Conservation (phyloP, 2,329 filamentous ascomycete genomes). For the Penicillium sp. region DNA sequence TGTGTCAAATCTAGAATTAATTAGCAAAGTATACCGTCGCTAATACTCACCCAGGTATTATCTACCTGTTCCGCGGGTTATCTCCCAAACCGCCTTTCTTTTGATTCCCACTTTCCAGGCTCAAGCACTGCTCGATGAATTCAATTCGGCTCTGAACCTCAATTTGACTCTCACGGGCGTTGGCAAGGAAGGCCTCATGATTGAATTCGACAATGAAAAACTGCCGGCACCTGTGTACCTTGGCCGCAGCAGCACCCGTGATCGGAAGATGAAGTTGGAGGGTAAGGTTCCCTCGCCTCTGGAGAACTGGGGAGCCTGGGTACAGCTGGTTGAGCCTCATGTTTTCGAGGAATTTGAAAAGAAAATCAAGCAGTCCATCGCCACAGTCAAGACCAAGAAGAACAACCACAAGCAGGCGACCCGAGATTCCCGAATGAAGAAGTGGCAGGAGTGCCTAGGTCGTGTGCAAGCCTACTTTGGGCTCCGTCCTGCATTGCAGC, state of each 20-base stretch:
- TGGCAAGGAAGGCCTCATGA: conserved; percentile 56
- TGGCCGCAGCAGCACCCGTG: conserved; percentile 54
- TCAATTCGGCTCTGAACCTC: conserved; percentile 58
- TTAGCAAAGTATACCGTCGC: not conserved
- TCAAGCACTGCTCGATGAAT: conserved; percentile 60
- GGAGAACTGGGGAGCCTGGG: not conserved
- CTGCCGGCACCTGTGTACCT: conserved; percentile 68
- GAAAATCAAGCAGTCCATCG: conserved; percentile 55
- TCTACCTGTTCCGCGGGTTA: conserved; percentile 54
- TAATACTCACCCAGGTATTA: conserved; percentile 59
- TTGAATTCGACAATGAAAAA: conserved; percentile 61
- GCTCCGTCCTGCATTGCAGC: conserved; percentile 46
- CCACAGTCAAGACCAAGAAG: conserved; percentile 52
- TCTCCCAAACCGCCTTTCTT: conserved; percentile 57
- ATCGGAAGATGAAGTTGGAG: conserved; percentile 43
- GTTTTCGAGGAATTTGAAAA: conserved; percentile 30
- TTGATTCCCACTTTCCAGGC: conserved; percentile 69
- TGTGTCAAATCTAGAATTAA: conserved; percentile 48
- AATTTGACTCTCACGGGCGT: conserved; percentile 59
- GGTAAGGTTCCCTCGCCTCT: conserved; percentile 32
- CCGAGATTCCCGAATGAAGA: conserved; percentile 40
- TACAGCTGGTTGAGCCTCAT: not conserved
- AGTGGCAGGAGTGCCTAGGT: conserved; percentile 57
- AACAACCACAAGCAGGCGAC: conserved; percentile 51
- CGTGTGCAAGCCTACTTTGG: conserved; percentile 71